phyloP scores from a whole-genome alignment of 768 basidiomycete genomes.

The Cystofilobasidium capitatum region DNA sequence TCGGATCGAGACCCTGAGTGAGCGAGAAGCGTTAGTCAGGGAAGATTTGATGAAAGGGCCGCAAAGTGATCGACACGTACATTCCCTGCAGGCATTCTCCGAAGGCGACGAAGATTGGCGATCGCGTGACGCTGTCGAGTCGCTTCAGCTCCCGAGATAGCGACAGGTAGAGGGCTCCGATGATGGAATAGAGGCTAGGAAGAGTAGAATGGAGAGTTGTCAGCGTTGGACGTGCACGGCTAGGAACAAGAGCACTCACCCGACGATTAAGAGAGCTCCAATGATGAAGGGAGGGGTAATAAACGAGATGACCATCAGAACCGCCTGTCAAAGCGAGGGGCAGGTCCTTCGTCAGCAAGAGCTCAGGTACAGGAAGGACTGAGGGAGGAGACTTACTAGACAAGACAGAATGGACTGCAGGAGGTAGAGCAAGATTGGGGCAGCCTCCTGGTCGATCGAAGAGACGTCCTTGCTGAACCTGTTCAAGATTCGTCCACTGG shows the following conservation, averaged over 20 bases:
- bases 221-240: background rate
- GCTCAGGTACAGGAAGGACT: background rate
- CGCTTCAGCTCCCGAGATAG: conserved; percentile 43
- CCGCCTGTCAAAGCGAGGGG: conserved; percentile 35
- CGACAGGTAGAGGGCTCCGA: conserved; percentile 41
- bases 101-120: conserved; percentile 41
- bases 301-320: conserved; percentile 37
- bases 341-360: conserved; percentile 8
- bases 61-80: background rate
- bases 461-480: conserved; percentile 23
- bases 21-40: conserved; percentile 19
- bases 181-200: conserved; percentile 38
- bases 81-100: conserved; percentile 33
- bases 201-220: background rate
- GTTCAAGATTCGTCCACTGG: conserved; percentile 13
- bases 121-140: conserved; percentile 35
- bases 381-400: background rate
- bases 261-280: conserved; percentile 10
- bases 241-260: background rate
- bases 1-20: conserved; percentile 41
- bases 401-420: conserved; percentile 26
- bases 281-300: conserved; percentile 33
- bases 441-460: conserved; percentile 14
- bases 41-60: background rate
- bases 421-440: conserved; percentile 8